Conservation (phyloP, 1,284 basidiomycete genomes). For the Pholiota adiposa region DNA sequence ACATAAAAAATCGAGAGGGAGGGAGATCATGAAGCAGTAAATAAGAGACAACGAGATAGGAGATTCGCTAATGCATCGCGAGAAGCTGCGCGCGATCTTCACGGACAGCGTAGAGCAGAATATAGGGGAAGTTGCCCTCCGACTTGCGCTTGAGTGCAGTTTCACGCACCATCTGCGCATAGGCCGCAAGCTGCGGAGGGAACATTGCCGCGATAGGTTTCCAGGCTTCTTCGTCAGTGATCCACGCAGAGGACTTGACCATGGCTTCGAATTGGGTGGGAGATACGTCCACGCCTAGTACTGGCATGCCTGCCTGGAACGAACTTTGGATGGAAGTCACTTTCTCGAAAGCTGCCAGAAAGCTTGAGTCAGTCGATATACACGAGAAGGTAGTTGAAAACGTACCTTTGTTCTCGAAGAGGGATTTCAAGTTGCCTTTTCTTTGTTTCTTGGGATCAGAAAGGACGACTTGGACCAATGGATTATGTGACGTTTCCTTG, state of each 20-base stretch:
- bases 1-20: too few species aligned
- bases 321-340: constrained; percentile 57
- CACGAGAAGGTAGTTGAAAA: not conserved
- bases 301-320: constrained; percentile 62
- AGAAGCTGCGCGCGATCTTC: constrained; percentile 75
- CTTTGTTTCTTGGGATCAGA: constrained; percentile 78
- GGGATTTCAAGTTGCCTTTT: constrained; percentile 65
- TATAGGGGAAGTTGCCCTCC: constrained; percentile 59
- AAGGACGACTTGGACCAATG: constrained; percentile 65
- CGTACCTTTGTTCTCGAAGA: constrained; percentile 69
- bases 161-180: constrained; percentile 70
- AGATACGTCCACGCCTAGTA: constrained; percentile 73
- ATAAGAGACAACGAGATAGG: not conserved
- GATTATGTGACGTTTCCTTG: constrained; percentile 47
- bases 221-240: constrained; percentile 77
- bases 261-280: constrained; percentile 63
- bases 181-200: constrained; percentile 57
- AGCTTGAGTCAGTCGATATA: constrained; percentile 2
- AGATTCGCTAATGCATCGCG: constrained; percentile 4
- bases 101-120: constrained; percentile 69
- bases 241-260: constrained; percentile 60
- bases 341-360: constrained; percentile 61
- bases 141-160: constrained; percentile 60
- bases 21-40: not conserved
- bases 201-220: constrained; percentile 58